A percentile compares a stretch with the other conserved stretches of the same genome.
Evolutionary conservation across 2,329 filamentous ascomycete species (phyloP).

Genomic region (Clathrospora elynae): DNA sequence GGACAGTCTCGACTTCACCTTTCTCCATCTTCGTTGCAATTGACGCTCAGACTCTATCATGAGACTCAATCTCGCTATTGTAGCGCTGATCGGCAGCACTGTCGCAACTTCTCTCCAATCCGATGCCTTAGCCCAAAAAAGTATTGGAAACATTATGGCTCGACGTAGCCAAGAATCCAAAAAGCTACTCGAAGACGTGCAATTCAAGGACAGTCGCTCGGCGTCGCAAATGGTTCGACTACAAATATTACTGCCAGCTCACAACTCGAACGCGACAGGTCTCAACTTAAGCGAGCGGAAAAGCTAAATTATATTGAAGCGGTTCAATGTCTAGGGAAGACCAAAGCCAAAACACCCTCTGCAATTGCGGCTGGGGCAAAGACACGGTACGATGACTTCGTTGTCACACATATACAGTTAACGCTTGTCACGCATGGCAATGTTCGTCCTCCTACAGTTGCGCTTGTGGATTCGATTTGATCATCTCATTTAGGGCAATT

Average conservation of each 20-base stretch:
- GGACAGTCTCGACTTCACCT: too few species aligned
- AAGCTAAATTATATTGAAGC: conserved; percentile 39
- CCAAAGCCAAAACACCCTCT: conserved; percentile 31
- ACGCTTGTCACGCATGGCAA: conserved; percentile 37
- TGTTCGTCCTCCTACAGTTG: conserved; percentile 13
- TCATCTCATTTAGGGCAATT: conserved; percentile 28
- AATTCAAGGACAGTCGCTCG: not conserved
- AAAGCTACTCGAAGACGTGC: conserved; percentile 1
- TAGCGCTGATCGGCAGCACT: not conserved
- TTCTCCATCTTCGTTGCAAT: too few species aligned
- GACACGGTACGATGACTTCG: conserved; percentile 41
- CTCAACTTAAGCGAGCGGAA: conserved; percentile 10
- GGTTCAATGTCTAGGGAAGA: conserved; percentile 36
- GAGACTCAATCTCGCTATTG: too few species aligned
- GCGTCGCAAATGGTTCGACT: conserved; percentile 1
- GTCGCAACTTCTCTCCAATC: not conserved
- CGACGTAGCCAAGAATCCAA: not conserved
- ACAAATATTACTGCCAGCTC: too few species aligned
- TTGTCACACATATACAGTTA: conserved; percentile 38
- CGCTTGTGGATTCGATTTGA: not conserved
- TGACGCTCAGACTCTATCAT: too few species aligned
- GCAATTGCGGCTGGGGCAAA: conserved; percentile 33
- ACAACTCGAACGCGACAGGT: not conserved
- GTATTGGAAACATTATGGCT: conserved; percentile 4
- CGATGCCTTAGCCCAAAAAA: conserved; percentile 3